These are phyloP conservation scores for Celoporthe dispersa DNA, from an alignment of 2,329 filamentous ascomycete species.

Conservation along the genomic window DNA sequence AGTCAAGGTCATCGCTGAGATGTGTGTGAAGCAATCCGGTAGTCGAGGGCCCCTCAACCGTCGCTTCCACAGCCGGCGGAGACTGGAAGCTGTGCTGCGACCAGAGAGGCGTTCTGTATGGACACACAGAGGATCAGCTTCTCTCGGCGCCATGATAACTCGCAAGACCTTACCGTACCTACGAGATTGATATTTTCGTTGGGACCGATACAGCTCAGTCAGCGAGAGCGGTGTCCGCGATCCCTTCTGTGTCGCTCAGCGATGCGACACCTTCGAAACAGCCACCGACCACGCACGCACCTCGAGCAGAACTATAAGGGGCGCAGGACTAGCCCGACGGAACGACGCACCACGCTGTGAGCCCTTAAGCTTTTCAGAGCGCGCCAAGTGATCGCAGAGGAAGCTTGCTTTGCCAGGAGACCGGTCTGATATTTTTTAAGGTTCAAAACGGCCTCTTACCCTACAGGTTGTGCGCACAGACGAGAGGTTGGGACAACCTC, in stretches of 20 bases:
- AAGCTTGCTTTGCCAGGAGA: slow-evolving; percentile 1
- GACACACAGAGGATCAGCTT: not conserved
- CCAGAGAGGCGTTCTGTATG: not conserved
- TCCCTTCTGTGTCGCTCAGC: not conserved
- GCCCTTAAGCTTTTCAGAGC: not conserved
- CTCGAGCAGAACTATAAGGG: not conserved
- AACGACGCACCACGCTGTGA: not conserved
- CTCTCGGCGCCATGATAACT: not conserved
- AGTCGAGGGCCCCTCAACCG: too few relatives aligned
- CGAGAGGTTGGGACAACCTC: slow-evolving; percentile 12
- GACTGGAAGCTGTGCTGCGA: not conserved
- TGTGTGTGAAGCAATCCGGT: too few relatives aligned
- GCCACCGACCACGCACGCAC: not conserved
- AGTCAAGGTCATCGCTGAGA: too few relatives aligned
- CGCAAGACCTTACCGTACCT: not conserved
- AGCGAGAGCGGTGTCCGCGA: not conserved
- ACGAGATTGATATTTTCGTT: not conserved
- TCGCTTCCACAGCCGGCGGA: not conserved
- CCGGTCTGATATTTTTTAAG: slow-evolving; percentile 7
- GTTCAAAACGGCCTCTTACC: slow-evolving; percentile 23
- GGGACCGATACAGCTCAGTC: not conserved
- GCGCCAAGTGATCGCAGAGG: slow-evolving; percentile 1
- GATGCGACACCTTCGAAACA: not conserved
- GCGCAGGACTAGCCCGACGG: not conserved
- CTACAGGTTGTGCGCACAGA: slow-evolving; percentile 18